Base-by-base conservation (phyloP, 805 yeast species). In the Ogataea wickerhamii region DNA sequence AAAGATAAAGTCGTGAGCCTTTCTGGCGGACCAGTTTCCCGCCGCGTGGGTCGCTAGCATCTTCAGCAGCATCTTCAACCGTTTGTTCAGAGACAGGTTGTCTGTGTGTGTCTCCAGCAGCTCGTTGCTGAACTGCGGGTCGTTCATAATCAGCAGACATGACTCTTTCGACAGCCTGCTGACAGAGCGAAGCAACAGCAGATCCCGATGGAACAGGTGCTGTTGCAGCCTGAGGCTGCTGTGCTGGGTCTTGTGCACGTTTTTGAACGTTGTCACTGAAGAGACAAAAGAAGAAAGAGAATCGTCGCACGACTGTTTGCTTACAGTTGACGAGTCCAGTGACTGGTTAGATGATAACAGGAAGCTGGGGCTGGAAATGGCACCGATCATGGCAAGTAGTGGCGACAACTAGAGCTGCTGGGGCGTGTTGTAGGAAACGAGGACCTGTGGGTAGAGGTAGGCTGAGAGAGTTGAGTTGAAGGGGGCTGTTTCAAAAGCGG, bases 351-450 rank as follows among this genome's bases (percentile, higher is more conserved):
- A 29, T 10, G 32, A 18, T 18, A 18, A 8, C 22, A 29, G 14
- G 22, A 29, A 29, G 22, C 32, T 18, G 22, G 32, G 32, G 18
- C 32, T 29, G 20, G 32, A 29, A 11, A 29, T 29, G 14, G 32
- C 14, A 10, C 22, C 32, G n/a, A 18, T 29, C 32, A 29, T 29
- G 29, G 29, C n/a, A 14, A 8, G 8, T 26, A 14, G 8, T 12
- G 25, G n/a, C n/a, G n/a, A n/a, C n/a, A n/a, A n/a, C n/a, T n/a
- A n/a, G n/a, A n/a, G n/a, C n/a, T n/a, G n/a, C n/a, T n/a, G n/a
- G n/a, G n/a, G n/a, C n/a, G n/a, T n/a, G n/a, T n/a, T n/a, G n/a
- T n/a, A n/a, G n/a, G n/a, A n/a, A n/a, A n/a, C n/a, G n/a, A n/a
- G n/a, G n/a, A n/a, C n/a, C n/a, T n/a, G n/a, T n/a, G n/a, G n/a